phyloP scores from a whole-genome alignment of 306 rosid species.

The Luffa acutangula region DNA sequence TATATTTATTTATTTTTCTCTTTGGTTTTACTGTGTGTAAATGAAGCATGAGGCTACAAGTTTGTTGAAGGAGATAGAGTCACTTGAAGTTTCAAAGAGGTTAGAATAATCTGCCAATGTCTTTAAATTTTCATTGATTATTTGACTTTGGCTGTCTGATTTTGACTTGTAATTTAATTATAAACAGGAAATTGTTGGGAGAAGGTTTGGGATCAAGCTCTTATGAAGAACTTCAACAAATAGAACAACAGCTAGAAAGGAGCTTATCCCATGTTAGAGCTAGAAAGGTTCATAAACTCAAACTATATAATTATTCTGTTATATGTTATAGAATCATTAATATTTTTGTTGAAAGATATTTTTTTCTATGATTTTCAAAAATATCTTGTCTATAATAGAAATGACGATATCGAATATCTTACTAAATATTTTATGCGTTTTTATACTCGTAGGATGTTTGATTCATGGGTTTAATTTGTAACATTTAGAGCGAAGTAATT shows the following conservation, averaged over 20 bases:
- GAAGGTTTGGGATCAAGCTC: slow-evolving; percentile 38
- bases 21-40: neutral
- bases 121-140: neutral
- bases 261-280: slow-evolving; percentile 30
- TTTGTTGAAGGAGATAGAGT: slow-evolving; percentile 42
- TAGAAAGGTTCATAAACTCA: slow-evolving; percentile 33
- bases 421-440: no score
- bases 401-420: no score
- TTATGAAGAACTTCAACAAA: slow-evolving; percentile 32
- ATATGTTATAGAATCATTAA: neutral
- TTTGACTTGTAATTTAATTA: neutral
- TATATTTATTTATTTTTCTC: neutral
- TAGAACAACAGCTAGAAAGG: slow-evolving; percentile 40
- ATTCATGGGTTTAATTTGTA: neutral
- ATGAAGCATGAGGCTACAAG: slow-evolving; percentile 33
- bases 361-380: neutral
- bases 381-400: no score
- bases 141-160: neutral
- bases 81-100: slow-evolving; percentile 51
- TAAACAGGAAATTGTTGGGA: slow-evolving; percentile 36
- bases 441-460: neutral
- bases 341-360: neutral
- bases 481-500: neutral
- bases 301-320: neutral
- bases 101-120: slow-evolving; percentile 11